Evolutionary conservation across 2,329 filamentous ascomycete genomes (phyloP).

Genomic region (Cercospora sp.): DNA sequence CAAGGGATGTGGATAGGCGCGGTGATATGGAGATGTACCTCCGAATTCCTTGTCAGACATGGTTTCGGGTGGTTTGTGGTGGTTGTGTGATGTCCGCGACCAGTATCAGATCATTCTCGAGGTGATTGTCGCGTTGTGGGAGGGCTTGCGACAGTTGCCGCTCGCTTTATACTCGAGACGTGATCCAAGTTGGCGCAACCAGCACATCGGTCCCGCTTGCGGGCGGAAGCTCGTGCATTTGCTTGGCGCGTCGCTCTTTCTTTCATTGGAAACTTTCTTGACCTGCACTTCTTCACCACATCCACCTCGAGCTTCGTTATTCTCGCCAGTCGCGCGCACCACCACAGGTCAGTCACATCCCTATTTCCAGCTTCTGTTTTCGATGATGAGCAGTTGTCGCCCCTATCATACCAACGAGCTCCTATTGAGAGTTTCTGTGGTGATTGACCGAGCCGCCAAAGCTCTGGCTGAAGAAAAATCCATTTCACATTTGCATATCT

Average conservation of each 20-base stretch:
- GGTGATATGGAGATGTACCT: conserved; percentile 40
- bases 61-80: not conserved
- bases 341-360: conserved; percentile 26
- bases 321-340: conserved; percentile 6
- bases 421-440: conserved; percentile 42
- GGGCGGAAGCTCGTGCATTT: conserved; percentile 4
- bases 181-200: not conserved
- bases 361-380: conserved; percentile 27
- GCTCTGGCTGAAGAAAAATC: conserved; percentile 53
- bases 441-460: conserved; percentile 65
- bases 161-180: not conserved
- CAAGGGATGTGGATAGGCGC: not conserved
- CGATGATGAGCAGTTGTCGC: conserved; percentile 63
- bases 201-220: not conserved
- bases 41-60: conserved; percentile 60
- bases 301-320: conserved; percentile 4
- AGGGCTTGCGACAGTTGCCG: not conserved
- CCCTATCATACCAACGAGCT: conserved; percentile 57
- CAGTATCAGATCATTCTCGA: not conserved
- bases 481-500: conserved; percentile 10
- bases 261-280: conserved; percentile 16
- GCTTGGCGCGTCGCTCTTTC: conserved; percentile 10
- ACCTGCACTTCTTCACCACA: conserved; percentile 7
- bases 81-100: not conserved
- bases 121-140: not conserved